A percentile compares a stretch with the other conserved stretches of the same genome.
Conservation (phyloP, 2,329 filamentous ascomycete species). For the Colletotrichum lentis region DNA sequence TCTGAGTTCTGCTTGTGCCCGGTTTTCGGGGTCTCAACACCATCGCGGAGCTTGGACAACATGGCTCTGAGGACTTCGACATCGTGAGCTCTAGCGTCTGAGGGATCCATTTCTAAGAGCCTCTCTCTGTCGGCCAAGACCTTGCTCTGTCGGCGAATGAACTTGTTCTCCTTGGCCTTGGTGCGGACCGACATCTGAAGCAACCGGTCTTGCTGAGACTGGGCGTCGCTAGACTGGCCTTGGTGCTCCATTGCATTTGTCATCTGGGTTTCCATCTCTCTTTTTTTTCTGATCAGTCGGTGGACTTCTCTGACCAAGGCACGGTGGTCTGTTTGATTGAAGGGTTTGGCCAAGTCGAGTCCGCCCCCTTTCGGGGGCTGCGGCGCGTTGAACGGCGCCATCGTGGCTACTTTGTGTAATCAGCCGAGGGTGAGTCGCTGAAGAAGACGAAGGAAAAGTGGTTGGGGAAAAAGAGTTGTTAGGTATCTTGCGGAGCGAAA, state of each 20-base stretch:
- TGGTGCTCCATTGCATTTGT: neutral
- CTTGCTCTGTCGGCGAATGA: slow-evolving; percentile 15
- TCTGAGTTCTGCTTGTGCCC: neutral
- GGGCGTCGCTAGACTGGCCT: neutral
- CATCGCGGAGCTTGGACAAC: slow-evolving; percentile 12
- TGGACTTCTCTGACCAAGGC: neutral
- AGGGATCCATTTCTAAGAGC: slow-evolving; percentile 16
- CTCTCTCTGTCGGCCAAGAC: slow-evolving; percentile 8
- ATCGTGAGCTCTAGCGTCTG: slow-evolving; percentile 15
- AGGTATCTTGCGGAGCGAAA: neutral
- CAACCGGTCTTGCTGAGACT: slow-evolving; percentile 16
- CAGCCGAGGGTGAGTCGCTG: neutral
- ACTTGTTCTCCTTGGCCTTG: slow-evolving; percentile 12
- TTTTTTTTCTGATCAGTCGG: slow-evolving; percentile 5
- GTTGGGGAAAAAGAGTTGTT: neutral
- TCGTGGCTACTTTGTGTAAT: neutral
- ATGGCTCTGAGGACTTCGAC: slow-evolving; percentile 6
- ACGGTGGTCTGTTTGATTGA: neutral
- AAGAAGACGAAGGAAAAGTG: neutral
- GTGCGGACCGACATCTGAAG: slow-evolving; percentile 1
- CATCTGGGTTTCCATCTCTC: neutral
- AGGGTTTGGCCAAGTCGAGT: slow-evolving; percentile 6
- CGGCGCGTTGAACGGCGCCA: slow-evolving; percentile 4
- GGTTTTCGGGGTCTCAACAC: neutral
- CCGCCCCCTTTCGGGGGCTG: neutral